These are phyloP conservation scores for Boletus barrowsii DNA, from an alignment of 768 basidiomycete genomes.

Conservation along the genomic window DNA sequence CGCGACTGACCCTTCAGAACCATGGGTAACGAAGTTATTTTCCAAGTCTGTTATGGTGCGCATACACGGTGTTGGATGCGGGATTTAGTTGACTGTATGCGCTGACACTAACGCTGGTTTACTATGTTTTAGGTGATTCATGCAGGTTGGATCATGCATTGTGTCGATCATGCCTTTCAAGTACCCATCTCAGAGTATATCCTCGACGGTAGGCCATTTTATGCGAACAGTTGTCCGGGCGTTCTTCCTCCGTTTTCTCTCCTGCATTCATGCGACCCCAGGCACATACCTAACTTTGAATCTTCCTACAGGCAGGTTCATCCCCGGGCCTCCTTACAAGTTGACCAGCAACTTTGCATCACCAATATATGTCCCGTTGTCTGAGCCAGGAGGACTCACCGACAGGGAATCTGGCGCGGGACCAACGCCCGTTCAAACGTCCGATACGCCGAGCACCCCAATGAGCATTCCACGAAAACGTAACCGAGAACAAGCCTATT, in stretches of 20 bases:
- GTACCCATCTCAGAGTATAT: conserved; percentile 28
- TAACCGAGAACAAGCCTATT: conserved; percentile 28
- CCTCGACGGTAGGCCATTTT: conserved; percentile 28
- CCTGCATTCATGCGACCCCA: not conserved
- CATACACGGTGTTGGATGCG: conserved; percentile 1
- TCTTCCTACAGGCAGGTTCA: conserved; percentile 16
- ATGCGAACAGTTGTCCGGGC: not conserved
- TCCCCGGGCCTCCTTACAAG: conserved; percentile 19
- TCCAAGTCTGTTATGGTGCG: conserved; percentile 30
- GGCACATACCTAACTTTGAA: conserved; percentile 1
- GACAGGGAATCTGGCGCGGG: not conserved
- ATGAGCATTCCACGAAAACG: conserved; percentile 22
- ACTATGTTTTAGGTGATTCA: conserved; percentile 25
- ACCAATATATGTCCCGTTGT: not conserved
- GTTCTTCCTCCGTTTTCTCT: not conserved
- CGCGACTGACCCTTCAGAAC: conserved; percentile 25
- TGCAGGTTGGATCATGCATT: conserved; percentile 30
- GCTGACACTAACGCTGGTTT: not conserved
- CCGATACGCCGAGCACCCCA: conserved; percentile 28
- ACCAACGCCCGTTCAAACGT: not conserved
- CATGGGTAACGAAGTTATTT: conserved; percentile 26
- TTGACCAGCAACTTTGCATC: not conserved
- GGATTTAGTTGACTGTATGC: conserved; percentile 8
- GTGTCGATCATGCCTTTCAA: conserved; percentile 23
- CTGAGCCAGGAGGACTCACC: not conserved